Evolutionary conservation across 345 rosid genomes (phyloP).

Genomic region (Aquilaria malaccensis): DNA sequence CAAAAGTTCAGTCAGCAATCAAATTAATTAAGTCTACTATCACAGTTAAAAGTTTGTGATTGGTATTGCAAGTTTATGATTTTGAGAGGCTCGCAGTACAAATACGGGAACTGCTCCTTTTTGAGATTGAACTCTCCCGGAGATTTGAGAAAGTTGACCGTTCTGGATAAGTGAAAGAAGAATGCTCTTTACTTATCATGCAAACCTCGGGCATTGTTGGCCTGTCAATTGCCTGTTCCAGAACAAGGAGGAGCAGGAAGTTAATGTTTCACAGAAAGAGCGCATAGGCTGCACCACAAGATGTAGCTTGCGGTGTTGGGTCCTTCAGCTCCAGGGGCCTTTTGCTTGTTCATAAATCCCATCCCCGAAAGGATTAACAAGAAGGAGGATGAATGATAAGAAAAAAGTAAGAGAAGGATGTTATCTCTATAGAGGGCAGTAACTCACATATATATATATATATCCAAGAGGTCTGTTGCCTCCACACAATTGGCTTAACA

Average conservation of each 20-base stretch:
- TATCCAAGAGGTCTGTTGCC: too few species aligned
- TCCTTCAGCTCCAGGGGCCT: slow-evolving; percentile 6
- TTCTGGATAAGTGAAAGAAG: slow-evolving; percentile 14
- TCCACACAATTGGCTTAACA: too few species aligned
- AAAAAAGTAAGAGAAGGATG: too few species aligned
- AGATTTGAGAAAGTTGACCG: slow-evolving; percentile 17
- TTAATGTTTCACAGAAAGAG: slow-evolving; percentile 5
- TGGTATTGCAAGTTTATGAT: background rate
- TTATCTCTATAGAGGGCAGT: too few species aligned
- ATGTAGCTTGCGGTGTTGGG: background rate
- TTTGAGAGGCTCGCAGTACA: background rate
- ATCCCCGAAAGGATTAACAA: background rate
- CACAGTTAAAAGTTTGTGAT: too few species aligned
- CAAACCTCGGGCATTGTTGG: slow-evolving; percentile 19
- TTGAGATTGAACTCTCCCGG: background rate
- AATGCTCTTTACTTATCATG: slow-evolving; percentile 19
- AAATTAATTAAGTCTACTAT: too few species aligned
- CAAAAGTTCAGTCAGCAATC: too few species aligned
- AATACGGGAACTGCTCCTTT: background rate
- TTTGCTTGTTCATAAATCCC: slow-evolving; percentile 2
- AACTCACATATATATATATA: too few species aligned
- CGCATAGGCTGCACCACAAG: background rate
- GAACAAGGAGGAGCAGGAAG: slow-evolving; percentile 16
- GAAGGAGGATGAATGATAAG: background rate
- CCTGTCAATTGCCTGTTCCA: slow-evolving; percentile 22